Evolutionary conservation across 352 stramenopile species (phyloP), one percentile per base, ranked within the genome.

Genomic region (Pythium periplocum): DNA sequence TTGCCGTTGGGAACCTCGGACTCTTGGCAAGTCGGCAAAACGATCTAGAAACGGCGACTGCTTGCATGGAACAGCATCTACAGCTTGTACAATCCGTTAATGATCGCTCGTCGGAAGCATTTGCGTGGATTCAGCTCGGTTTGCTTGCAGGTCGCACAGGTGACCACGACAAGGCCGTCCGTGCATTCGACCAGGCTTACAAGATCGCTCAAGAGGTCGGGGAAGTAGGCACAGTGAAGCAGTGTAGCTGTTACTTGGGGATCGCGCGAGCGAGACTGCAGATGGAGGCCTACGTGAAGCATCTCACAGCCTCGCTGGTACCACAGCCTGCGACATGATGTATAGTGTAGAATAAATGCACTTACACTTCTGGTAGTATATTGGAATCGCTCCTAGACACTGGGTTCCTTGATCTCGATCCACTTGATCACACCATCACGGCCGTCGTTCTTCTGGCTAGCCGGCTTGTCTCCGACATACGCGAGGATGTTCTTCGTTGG

Each of bases 41-140:
- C 35, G 87, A 96, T 49, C 35, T 83, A 11, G 68, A 86, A 7
- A 96, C 85, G 4, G 85, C 86, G 0, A 59, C 71, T 6, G 82
- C 86, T 5, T 96, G 86, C 54, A 83, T 96, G 64, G 87, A 96
- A 51, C 87, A 96, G 67, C 85, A 96, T 57, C 54, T 96, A 7
- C 86, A 96, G 62, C 77, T 96, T 8, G 84, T 93, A 26, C 85
- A 96, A 64, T 86, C 78, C 33, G 75, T 96, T 12, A 79, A 78
- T 37, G 85, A 96, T 59, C 73, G 67, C 7, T 61, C 78, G 10
- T 83, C 72, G 0, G 86, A 96, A 58, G 76, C 80, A 6, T 92
- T 91, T 47, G 82, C 86, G 6, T 96, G 83, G 83, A 90, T 93
- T 49, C 84, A 93, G 45, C 68, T 96, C 1, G 86, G 86, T 0